A percentile compares a stretch with the other conserved stretches of the same genome.
Conservation (phyloP, 1,139 yeast genomes). For the Wickerhamomyces sp. region DNA sequence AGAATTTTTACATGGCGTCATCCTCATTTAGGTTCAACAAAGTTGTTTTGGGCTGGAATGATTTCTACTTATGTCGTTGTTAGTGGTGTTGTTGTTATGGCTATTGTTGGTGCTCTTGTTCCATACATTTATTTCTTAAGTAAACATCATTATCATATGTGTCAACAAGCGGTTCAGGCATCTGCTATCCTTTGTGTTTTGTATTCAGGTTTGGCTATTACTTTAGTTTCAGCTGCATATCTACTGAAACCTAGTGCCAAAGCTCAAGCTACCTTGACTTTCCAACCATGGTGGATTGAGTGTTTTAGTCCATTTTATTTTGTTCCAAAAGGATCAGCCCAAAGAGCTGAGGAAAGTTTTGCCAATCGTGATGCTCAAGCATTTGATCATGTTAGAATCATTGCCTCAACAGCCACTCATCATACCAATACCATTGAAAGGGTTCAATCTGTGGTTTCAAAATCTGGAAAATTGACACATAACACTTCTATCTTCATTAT, state of each 20-base stretch:
- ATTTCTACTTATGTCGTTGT: slow-evolving; percentile 48
- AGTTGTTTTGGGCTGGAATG: slow-evolving; percentile 52
- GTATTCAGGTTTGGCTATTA: slow-evolving; percentile 52
- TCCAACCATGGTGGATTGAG: slow-evolving; percentile 80
- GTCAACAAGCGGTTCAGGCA: slow-evolving; percentile 53
- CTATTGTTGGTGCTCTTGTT: slow-evolving; percentile 59
- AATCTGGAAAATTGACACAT: slow-evolving; percentile 37
- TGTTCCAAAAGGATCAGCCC: slow-evolving; percentile 44
- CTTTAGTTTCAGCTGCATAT: slow-evolving; percentile 48
- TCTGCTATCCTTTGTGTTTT: slow-evolving; percentile 53
- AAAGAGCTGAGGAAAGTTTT: slow-evolving; percentile 47
- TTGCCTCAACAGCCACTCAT: slow-evolving; percentile 31
- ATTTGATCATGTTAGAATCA: slow-evolving; percentile 38
- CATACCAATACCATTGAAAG: slow-evolving; percentile 31
- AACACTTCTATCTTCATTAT: slow-evolving; percentile 42
- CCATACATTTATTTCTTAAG: slow-evolving; percentile 60
- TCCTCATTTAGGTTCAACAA: slow-evolving; percentile 65
- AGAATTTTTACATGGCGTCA: slow-evolving; percentile 80
- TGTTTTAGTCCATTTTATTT: slow-evolving; percentile 52
- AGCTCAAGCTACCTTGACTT: slow-evolving; percentile 51
- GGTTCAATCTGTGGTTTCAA: slow-evolving; percentile 28
- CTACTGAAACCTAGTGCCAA: slow-evolving; percentile 50
- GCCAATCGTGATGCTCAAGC: slow-evolving; percentile 48
- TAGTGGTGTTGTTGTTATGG: slow-evolving; percentile 55
- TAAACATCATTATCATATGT: slow-evolving; percentile 39